Base-by-base conservation (phyloP, 2,329 filamentous ascomycete genomes). In the Ascochyta rabiei region DNA sequence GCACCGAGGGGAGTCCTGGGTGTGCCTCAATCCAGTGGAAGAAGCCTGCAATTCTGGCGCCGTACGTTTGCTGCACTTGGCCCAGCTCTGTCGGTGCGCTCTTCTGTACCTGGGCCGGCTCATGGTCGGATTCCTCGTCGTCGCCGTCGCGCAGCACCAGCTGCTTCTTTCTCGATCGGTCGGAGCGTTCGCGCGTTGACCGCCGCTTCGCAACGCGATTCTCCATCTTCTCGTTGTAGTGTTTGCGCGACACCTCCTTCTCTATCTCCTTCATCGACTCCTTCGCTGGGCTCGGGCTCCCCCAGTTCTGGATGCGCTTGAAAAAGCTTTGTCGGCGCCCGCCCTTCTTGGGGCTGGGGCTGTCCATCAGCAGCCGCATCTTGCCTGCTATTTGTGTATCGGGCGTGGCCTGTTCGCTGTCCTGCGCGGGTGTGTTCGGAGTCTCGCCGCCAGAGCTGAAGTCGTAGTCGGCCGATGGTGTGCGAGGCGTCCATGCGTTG, bases 21-120 rank as follows among this genome's bases (percentile, higher is more conserved):
- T 89, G 86, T 5, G 81, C 79, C 62, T 87, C 85, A 48, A 90
- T 78, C 72, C 86, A 85, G 16, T 81, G 80, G 66, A 89, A 84
- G 58, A 88, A 76, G 31, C 80, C 77, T 2, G 77, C 78, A 48
- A 82, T 59, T 45, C 60, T 65, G 53, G 60, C 64, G 19, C 61
- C 57, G 54, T 64, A 69, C 48, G 62, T 62, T 54, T 63, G 62
- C 21, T 61, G 54, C 23, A 57, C 60, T 45, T 56, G 57, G 43
- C 24, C 56, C 10, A 35, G 50, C 10, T 53, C 47, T 26, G 21
- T 28, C 21, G 28, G 43, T 38, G 35, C 42, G 19, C 12, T n/a
- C 42, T 18, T 54, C 41, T 18, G 34, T 38, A 46, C 2, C 30
- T 52, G 46, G 30, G 21, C 48, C 37, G 16, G 35, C 16, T 68